Evolutionary conservation across 2,329 filamentous ascomycete species (phyloP).

Genomic region (Aureobasidium namibiae): DNA sequence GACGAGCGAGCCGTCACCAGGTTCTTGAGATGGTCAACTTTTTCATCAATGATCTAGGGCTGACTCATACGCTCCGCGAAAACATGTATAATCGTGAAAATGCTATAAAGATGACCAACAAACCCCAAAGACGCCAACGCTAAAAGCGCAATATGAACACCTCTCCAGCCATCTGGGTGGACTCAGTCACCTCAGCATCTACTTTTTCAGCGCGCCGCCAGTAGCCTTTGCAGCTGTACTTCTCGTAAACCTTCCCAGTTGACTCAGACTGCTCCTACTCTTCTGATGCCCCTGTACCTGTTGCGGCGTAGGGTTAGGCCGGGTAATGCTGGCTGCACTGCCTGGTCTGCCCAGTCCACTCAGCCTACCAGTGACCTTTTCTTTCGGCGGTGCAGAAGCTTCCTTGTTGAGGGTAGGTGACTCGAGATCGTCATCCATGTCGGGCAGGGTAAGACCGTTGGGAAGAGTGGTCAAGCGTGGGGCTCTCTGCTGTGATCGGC

Average conservation of each 20-base stretch:
- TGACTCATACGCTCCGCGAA: too few relatives aligned
- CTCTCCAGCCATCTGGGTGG: too few relatives aligned
- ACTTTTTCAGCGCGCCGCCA: background rate
- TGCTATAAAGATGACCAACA: too few relatives aligned
- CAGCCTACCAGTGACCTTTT: slow-evolving; percentile 9
- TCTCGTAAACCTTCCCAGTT: slow-evolving; percentile 37
- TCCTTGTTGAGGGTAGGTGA: slow-evolving; percentile 3
- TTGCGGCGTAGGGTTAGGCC: slow-evolving; percentile 5
- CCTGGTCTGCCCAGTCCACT: slow-evolving; percentile 18
- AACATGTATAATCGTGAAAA: too few relatives aligned
- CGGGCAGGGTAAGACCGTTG: background rate
- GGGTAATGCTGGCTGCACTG: slow-evolving; percentile 12
- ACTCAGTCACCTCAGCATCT: background rate
- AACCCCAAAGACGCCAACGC: background rate
- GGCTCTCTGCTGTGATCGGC: slow-evolving; percentile 51
- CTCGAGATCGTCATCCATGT: slow-evolving; percentile 7
- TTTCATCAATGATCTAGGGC: too few relatives aligned
- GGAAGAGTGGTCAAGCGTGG: slow-evolving; percentile 1
- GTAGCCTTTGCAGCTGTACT: slow-evolving; percentile 6
- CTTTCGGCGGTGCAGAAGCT: background rate
- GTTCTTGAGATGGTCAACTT: too few relatives aligned
- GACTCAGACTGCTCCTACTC: slow-evolving; percentile 34
- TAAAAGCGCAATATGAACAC: background rate
- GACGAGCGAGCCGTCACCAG: too few relatives aligned
- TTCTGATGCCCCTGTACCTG: slow-evolving; percentile 19